Evolutionary conservation across 768 basidiomycete genomes (phyloP), one percentile per base, ranked within the genome.

Genomic region (Lactifluus subvellereus): DNA sequence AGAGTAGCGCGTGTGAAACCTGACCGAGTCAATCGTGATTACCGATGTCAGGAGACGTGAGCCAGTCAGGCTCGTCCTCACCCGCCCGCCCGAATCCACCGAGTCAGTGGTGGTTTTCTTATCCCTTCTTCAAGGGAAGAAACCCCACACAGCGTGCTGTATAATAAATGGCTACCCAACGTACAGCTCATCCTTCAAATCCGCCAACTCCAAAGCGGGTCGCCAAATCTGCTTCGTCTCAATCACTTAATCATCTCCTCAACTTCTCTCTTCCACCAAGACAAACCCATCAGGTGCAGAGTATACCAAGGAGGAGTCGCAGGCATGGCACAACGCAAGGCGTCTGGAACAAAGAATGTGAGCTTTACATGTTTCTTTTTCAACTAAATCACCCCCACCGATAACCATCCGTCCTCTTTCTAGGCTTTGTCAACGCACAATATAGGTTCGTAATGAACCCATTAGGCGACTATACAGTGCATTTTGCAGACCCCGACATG

Each of bases 401-500:
- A 63, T 69, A 64, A 68, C 52, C 56, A 45, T 45, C 52, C 45
- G 60, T 61, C 58, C 59, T 59, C 42, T 56, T n/a, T 47, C n/a
- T 72, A 94, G 93, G 89, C 68, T 98, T 94, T 72, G 86, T 98
- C 68, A 97, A 98, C 75, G 94, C 95, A 9, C 93, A 95, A 72
- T 97, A 95, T 76, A 83, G 94, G 62, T 98, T 98, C 74, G 84
- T 98, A 47, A 88, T 98, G 87, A 91, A 93, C 69, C 96, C 96
- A 2, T 85, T 80, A 45, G 90, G 91, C n/a, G 82, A 85, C 67
- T 95, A 97, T 72, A 92, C 94, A 18, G 95, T 90, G 6, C 94
- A 97, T 74, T 95, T 98, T 72, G 94, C 93, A 47, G 95, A 98
- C 74, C 94, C 97, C 38, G 97, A 99, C 75, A 95, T 98, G 89